Evolutionary conservation across 2,329 filamentous ascomycete species (phyloP), one percentile per base, ranked within the genome.

Genomic region (Aspergillus novoparasiticus): DNA sequence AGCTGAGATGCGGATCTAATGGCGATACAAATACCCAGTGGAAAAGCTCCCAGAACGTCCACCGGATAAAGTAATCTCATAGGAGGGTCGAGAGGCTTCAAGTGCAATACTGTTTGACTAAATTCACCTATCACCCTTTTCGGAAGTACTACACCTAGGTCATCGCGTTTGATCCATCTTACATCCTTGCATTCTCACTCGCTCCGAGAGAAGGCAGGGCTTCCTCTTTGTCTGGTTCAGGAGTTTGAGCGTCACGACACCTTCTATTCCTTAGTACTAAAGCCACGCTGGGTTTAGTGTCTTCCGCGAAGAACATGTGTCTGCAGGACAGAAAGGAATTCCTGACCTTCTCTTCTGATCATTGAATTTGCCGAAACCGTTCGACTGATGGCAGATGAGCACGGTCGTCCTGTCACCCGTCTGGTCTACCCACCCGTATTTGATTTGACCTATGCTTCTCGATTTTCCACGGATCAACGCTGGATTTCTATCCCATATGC

Each of bases 331-430:
- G 34, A 39, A 34, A 39, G n/a, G 51, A 55, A 55, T 32, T 54
- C 51, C 51, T 55, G 51, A 55, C 51, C 51, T 55, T 55, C 51
- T 55, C 51, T 55, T 55, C 51, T 55, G 51, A 55, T 55, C 51
- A 55, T 11, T n/a, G 26, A 32, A 51, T 39, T 39, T 55, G 6
- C 34, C 28, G 26, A 32, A 51, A 48, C 50, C 19, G 50, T 53
- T 41, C 50, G 28, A 30, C 50, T n/a, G 28, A 26, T 55, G 51
- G 34, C 32, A 39, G 51, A 55, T 39, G 32, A 55, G 34, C 34
- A 55, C 32, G 36, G 28, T n/a, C 50, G 16, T n/a, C 19, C 39
- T 41, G 26, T 30, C 50, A 53, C 50, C 50, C 9, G 30, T 53
- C 50, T 26, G 4, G 26, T 41, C 34, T 39, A 6, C 34, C 51